phyloP scores from a whole-genome alignment of 108 stramenopile genomes.

The Nannochloropsis gaditana region DNA sequence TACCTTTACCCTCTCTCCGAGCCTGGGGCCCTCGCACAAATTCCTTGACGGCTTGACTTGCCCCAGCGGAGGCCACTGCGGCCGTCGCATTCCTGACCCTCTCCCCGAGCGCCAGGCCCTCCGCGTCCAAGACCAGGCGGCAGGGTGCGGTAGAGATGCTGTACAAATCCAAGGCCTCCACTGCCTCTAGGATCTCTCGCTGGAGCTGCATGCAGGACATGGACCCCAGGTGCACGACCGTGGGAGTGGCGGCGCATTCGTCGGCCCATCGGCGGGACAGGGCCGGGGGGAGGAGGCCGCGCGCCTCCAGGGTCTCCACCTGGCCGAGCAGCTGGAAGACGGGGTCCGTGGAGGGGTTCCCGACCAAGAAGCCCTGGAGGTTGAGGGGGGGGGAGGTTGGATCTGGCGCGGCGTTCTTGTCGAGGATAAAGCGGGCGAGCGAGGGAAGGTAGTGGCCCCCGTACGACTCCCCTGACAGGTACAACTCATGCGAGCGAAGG shows the following conservation, averaged over 20 bases:
- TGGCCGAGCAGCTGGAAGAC: slow-evolving; percentile 4
- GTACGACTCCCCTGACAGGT: slow-evolving; percentile 1
- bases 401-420: not conserved
- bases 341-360: slow-evolving; percentile 21
- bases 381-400: not conserved
- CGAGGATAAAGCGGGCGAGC: not conserved
- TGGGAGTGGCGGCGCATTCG: not conserved
- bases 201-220: not conserved
- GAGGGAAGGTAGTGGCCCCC: slow-evolving; percentile 1
- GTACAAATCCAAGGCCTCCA: not conserved
- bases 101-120: not conserved
- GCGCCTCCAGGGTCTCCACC: not conserved
- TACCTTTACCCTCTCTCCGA: not conserved
- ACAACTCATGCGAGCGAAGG: not conserved
- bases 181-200: not conserved
- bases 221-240: not conserved
- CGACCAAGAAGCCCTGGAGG: slow-evolving; percentile 14
- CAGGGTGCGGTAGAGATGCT: not conserved
- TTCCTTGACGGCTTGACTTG: not conserved
- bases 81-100: not conserved
- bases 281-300: not conserved
- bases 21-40: not conserved
- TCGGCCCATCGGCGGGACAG: not conserved
- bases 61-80: not conserved
- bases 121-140: not conserved